These are phyloP conservation scores for Epithemia pelagica DNA, from an alignment of 108 stramenopile species.

Conservation along the genomic window DNA sequence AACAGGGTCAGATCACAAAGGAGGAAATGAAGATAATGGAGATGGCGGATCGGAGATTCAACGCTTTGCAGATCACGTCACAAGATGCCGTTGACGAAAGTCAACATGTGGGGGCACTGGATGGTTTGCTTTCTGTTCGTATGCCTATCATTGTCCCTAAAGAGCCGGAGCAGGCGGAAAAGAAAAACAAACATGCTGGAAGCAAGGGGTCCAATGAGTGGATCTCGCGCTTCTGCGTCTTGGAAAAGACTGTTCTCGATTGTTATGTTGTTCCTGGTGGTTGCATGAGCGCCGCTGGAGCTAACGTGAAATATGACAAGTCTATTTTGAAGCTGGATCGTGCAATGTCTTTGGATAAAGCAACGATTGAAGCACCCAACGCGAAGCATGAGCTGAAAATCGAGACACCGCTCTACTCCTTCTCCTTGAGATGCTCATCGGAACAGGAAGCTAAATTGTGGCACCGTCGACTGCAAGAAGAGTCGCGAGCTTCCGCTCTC, in stretches of 20 bases:
- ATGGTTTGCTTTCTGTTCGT: not conserved
- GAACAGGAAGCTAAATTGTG: slow-evolving; percentile 57
- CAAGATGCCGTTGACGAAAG: slow-evolving; percentile 21
- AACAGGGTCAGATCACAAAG: slow-evolving; percentile 82
- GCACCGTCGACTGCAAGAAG: slow-evolving; percentile 57
- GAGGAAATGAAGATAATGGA: slow-evolving; percentile 82
- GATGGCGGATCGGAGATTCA: slow-evolving; percentile 88
- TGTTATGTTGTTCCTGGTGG: slow-evolving; percentile 59
- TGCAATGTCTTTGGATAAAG: slow-evolving; percentile 85
- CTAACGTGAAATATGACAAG: not conserved
- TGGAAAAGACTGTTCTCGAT: slow-evolving; percentile 91
- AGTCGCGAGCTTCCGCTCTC: slow-evolving; percentile 57
- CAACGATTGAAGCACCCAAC: slow-evolving; percentile 47
- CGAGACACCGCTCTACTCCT: slow-evolving; percentile 67
- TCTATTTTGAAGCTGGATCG: slow-evolving; percentile 37
- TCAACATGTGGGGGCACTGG: not conserved
- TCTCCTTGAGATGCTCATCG: slow-evolving; percentile 62
- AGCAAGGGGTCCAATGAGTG: not conserved
- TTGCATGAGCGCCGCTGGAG: slow-evolving; percentile 10
- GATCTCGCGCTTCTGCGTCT: slow-evolving; percentile 52
- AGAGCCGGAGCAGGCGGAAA: not conserved
- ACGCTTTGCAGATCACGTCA: slow-evolving; percentile 76
- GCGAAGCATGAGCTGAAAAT: slow-evolving; percentile 55
- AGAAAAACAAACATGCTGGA: not conserved
- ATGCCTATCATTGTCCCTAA: not conserved